phyloP scores from a whole-genome alignment of 2,329 filamentous ascomycete genomes.

The Colletotrichum zoysiae region DNA sequence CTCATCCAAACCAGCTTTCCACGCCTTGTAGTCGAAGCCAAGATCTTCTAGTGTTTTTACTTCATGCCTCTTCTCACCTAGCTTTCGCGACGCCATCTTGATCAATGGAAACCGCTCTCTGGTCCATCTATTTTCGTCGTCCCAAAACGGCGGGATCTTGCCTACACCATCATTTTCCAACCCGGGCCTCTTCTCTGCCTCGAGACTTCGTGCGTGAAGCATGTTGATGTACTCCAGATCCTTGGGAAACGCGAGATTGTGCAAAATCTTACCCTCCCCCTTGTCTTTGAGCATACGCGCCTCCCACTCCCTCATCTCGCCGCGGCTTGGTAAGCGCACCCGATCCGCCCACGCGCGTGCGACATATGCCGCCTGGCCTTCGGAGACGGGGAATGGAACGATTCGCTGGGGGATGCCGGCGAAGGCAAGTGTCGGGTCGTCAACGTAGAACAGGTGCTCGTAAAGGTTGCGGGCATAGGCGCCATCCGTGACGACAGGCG shows the following conservation, averaged over 20 bases:
- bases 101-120: constrained; percentile 56
- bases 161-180: constrained; percentile 54
- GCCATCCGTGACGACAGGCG: constrained; percentile 70
- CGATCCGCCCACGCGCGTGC: constrained; percentile 75
- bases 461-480: constrained; percentile 71
- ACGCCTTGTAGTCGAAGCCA: constrained; percentile 54
- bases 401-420: constrained; percentile 75
- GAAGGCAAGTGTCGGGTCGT: constrained; percentile 75
- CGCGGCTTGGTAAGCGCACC: constrained; percentile 64
- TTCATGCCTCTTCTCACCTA: constrained; percentile 52
- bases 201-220: constrained; percentile 62
- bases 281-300: constrained; percentile 63
- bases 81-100: constrained; percentile 53
- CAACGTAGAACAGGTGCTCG: constrained; percentile 76
- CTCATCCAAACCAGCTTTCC: constrained; percentile 43
- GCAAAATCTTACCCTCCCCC: constrained; percentile 54
- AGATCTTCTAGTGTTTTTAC: constrained; percentile 62
- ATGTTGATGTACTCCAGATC: constrained; percentile 73
- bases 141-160: constrained; percentile 56
- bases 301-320: constrained; percentile 75
- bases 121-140: constrained; percentile 55
- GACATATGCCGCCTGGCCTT: constrained; percentile 76
- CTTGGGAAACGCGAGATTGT: constrained; percentile 60
- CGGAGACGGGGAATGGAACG: constrained; percentile 78
- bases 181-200: constrained; percentile 48